Evolutionary conservation across 306 rosid species (phyloP).

Genomic region (Leucaena leucocephala): DNA sequence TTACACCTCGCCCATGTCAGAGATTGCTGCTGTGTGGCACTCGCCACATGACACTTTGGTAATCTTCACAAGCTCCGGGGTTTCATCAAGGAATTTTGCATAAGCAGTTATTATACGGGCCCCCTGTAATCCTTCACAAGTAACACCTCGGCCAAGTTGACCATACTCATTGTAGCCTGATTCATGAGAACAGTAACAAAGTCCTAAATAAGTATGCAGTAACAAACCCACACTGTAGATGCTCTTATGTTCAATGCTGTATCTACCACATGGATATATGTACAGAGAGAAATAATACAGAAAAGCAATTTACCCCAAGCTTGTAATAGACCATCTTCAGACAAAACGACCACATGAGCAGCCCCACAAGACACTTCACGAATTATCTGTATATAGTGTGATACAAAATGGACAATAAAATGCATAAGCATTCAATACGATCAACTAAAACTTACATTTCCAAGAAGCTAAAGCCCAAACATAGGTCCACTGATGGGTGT

Average conservation of each 20-base stretch:
- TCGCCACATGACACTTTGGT: slow-evolving; percentile 96
- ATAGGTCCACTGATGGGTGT: background rate
- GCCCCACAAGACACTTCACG: slow-evolving; percentile 95
- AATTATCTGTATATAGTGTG: slow-evolving; percentile 56
- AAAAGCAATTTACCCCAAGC: slow-evolving; percentile 81
- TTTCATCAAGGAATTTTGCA: slow-evolving; percentile 89
- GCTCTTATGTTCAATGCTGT: background rate
- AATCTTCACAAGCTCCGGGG: slow-evolving; percentile 94
- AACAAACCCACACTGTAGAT: slow-evolving; percentile 30
- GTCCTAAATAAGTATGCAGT: slow-evolving; percentile 38
- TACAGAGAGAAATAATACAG: slow-evolving; percentile 18
- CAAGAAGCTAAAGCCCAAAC: background rate
- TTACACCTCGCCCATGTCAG: slow-evolving; percentile 96
- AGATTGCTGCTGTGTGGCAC: slow-evolving; percentile 92
- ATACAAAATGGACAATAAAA: slow-evolving; percentile 17
- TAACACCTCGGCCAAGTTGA: slow-evolving; percentile 97
- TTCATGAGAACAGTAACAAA: slow-evolving; percentile 57
- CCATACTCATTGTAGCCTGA: slow-evolving; percentile 97
- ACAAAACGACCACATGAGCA: slow-evolving; percentile 81
- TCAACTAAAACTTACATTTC: slow-evolving; percentile 18
- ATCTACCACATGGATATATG: background rate
- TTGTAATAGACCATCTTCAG: slow-evolving; percentile 83
- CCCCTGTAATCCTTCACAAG: slow-evolving; percentile 91
- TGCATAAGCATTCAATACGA: slow-evolving; percentile 1
- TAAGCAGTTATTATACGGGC: slow-evolving; percentile 77